Base-by-base conservation (phyloP, 1,284 basidiomycete genomes). In the Puccinia hordei region DNA sequence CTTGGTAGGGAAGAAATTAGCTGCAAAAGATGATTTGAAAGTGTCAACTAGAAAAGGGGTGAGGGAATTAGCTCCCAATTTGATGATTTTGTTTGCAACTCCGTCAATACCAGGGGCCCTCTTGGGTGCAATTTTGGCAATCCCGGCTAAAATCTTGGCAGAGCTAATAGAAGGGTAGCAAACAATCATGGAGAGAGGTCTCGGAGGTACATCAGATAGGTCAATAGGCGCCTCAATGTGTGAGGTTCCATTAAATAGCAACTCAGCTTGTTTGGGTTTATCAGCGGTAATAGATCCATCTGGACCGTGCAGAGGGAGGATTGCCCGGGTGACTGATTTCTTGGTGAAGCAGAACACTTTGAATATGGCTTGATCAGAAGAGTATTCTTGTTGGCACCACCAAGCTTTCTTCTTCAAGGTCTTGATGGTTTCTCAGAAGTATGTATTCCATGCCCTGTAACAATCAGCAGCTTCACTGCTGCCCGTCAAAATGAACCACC, bases 191-290 rank as follows among this genome's bases (percentile, higher is more conserved):
- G n/a, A n/a, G n/a, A n/a, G n/a, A n/a, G n/a, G n/a, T n/a, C n/a
- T n/a, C n/a, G 38, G 5, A 3, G 27, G 33, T 19, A 44, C 44
- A 53, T 71, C 68, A 71, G 19, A n/a, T 3, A 71, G 10, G 24
- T 51, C 44, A 17, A 53, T 33, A 6, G 44, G 49, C 4, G 68
- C 30, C 9, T 6, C 9, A 13, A 71, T 44, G 15, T 10, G 1
- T 27, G 68, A 71, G 17, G 68, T 71, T 3, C 68, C 68, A 3
- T 3, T 27, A 44, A 51, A 71, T 3, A 71, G 68, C 15, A 44
- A 65, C 63, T 65, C 41, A 65, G 63, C 63, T 65, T 65, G 63
- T 65, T 65, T 35, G 3, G 6, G 9, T 41, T 65, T 65, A 13
- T 71, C 44, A 12, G n/a, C 13, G 30, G 68, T 71, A 8, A 71